Percentiles rank a stretch among this genome's conserved stretches.
These are phyloP conservation scores for Ustanciosporium gigantosporum DNA, from an alignment of 1,284 basidiomycete species.

Conservation along the genomic window DNA sequence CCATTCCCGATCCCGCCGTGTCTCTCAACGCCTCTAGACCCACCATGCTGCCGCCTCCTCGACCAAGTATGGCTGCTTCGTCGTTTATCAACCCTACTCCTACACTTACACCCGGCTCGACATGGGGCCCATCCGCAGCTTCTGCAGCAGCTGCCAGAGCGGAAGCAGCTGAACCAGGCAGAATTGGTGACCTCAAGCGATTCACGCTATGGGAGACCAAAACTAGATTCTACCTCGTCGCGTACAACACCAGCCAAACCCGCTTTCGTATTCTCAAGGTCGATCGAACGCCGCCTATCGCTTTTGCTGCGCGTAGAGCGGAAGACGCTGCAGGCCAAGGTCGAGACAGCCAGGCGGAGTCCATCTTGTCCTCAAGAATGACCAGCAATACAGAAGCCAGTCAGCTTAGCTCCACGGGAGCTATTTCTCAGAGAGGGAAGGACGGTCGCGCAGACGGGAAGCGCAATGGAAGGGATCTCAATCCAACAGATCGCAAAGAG, in stretches of 20 bases:
- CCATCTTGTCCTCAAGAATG: background rate
- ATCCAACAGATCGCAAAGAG: background rate
- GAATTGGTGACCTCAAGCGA: slow-evolving; percentile 50
- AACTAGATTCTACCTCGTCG: slow-evolving; percentile 57
- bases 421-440: background rate
- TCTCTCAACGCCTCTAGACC: slow-evolving; percentile 26
- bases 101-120: slow-evolving; percentile 35
- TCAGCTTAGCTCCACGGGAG: too few species aligned
- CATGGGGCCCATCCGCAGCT: slow-evolving; percentile 32
- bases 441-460: background rate
- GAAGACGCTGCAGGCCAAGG: slow-evolving; percentile 1
- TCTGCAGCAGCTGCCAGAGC: slow-evolving; percentile 33
- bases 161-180: slow-evolving; percentile 33
- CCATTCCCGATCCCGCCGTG: slow-evolving; percentile 34
- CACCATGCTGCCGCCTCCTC: slow-evolving; percentile 29
- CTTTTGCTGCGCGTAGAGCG: slow-evolving; percentile 2
- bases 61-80: slow-evolving; percentile 30
- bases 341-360: slow-evolving; percentile 2
- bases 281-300: slow-evolving; percentile 49
- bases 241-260: slow-evolving; percentile 56
- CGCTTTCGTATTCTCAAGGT: slow-evolving; percentile 56
- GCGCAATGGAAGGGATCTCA: background rate
- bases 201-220: slow-evolving; percentile 59
- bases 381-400: background rate
- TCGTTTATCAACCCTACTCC: slow-evolving; percentile 35